Evolutionary conservation across 2,329 filamentous ascomycete genomes (phyloP).

Genomic region (Exserohilum turcica): DNA sequence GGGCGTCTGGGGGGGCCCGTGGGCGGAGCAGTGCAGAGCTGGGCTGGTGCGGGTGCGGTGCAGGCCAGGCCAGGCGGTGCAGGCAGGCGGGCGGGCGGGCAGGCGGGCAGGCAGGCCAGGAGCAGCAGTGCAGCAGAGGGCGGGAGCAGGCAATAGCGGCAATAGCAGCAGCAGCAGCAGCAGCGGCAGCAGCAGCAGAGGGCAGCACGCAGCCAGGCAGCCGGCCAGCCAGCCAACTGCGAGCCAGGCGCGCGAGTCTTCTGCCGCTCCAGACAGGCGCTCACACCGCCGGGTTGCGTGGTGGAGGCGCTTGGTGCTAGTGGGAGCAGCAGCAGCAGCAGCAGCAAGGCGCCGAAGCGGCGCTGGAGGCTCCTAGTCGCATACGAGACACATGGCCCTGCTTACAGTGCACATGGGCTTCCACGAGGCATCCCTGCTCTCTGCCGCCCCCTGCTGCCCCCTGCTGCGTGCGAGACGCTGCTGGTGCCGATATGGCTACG

Average conservation of each 20-base stretch:
- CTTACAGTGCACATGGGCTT: constrained; percentile 37
- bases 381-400: constrained; percentile 38
- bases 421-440: constrained; percentile 43
- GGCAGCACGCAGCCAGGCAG: too few species aligned
- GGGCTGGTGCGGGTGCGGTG: too few species aligned
- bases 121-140: too few species aligned
- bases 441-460: constrained; percentile 20
- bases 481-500: constrained; percentile 16
- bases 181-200: too few species aligned
- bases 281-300: constrained; percentile 40
- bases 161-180: too few species aligned
- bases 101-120: too few species aligned
- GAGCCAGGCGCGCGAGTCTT: constrained; percentile 26
- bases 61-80: too few species aligned
- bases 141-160: too few species aligned
- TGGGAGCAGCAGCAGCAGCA: constrained; percentile 31
- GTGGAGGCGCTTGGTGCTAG: too few species aligned
- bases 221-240: too few species aligned
- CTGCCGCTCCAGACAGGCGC: constrained; percentile 28
- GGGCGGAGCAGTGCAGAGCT: constrained; percentile 16
- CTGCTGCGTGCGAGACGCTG: constrained; percentile 19
- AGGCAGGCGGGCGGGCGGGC: too few species aligned
- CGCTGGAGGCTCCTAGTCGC: constrained; percentile 24
- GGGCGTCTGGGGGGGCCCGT: constrained; percentile 27
- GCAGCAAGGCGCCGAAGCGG: constrained; percentile 37